These are phyloP conservation scores for Magnolia changhungtana DNA, from an alignment of 164 flowering plant genomes.

Conservation along the genomic window DNA sequence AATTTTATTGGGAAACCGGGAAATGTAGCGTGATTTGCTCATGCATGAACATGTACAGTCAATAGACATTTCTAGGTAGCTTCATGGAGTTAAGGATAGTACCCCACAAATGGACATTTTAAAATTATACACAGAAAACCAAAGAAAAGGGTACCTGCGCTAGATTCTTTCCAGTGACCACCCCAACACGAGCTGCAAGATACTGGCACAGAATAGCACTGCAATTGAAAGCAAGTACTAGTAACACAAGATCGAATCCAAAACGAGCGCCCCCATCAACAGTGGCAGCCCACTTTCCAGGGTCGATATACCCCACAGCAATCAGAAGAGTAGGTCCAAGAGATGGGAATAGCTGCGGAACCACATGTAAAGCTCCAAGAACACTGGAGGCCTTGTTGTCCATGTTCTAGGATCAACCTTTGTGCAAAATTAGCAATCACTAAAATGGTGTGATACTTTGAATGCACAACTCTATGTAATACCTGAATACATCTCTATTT, in stretches of 20 bases:
- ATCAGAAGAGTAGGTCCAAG: slow-evolving; percentile 60
- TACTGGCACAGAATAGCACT: slow-evolving; percentile 85
- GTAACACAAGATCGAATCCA: slow-evolving; percentile 62
- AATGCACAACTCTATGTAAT: slow-evolving; percentile 9
- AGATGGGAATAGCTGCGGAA: slow-evolving; percentile 50
- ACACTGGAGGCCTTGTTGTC: slow-evolving; percentile 35
- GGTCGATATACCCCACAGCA: slow-evolving; percentile 81
- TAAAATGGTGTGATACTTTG: slow-evolving; percentile 3
- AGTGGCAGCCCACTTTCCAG: slow-evolving; percentile 94
- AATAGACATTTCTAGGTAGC: background rate
- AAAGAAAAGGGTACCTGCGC: slow-evolving; percentile 59
- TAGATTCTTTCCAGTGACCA: slow-evolving; percentile 84
- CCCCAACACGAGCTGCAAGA: slow-evolving; percentile 67
- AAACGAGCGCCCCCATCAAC: slow-evolving; percentile 88
- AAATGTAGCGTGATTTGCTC: too few relatives aligned
- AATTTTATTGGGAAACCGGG: background rate
- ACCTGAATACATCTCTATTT: background rate
- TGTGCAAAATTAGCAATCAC: background rate
- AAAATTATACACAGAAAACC: background rate
- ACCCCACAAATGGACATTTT: background rate
- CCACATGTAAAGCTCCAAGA: slow-evolving; percentile 25
- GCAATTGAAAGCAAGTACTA: slow-evolving; percentile 55
- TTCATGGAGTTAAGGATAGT: background rate
- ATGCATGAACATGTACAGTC: background rate
- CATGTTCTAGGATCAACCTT: slow-evolving; percentile 27